phyloP scores from a whole-genome alignment of 129 eudicot genomes.

The Deinandra increscens region DNA sequence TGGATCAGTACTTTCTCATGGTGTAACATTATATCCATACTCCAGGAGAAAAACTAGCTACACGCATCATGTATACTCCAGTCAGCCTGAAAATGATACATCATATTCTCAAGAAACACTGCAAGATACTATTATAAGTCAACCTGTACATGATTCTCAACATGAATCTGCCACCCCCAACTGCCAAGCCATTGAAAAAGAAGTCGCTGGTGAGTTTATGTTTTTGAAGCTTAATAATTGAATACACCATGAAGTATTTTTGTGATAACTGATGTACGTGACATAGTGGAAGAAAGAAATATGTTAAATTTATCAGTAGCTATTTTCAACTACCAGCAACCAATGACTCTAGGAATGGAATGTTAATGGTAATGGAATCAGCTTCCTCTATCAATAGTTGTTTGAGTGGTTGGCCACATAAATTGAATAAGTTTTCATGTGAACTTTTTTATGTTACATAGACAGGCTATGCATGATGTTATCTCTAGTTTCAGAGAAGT shows the following conservation, averaged over 20 bases:
- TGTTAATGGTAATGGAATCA: not conserved
- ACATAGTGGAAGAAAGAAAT: not conserved
- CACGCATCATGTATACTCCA: slow-evolving; percentile 40
- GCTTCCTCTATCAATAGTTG: not conserved
- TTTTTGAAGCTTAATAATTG: slow-evolving; percentile 7
- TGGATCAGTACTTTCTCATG: not conserved
- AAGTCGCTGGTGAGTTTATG: slow-evolving; percentile 49
- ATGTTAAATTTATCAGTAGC: slow-evolving; percentile 1
- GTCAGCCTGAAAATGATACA: slow-evolving; percentile 37
- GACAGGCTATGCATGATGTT: not conserved
- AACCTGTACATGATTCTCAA: slow-evolving; percentile 27
- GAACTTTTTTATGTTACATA: not conserved
- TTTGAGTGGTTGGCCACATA: not conserved
- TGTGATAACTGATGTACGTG: slow-evolving; percentile 2
- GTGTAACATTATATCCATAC: not conserved
- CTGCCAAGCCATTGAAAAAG: slow-evolving; percentile 32
- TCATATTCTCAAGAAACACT: slow-evolving; percentile 52
- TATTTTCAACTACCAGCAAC: not conserved
- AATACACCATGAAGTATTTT: not conserved
- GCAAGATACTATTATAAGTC: slow-evolving; percentile 32
- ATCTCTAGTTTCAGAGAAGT: not conserved
- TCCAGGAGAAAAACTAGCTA: slow-evolving; percentile 56
- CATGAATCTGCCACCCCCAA: slow-evolving; percentile 30
- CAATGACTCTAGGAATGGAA: not conserved
- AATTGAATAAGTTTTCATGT: not conserved